Conservation (phyloP, 768 basidiomycete species). For the Tubosaeta sp. region DNA sequence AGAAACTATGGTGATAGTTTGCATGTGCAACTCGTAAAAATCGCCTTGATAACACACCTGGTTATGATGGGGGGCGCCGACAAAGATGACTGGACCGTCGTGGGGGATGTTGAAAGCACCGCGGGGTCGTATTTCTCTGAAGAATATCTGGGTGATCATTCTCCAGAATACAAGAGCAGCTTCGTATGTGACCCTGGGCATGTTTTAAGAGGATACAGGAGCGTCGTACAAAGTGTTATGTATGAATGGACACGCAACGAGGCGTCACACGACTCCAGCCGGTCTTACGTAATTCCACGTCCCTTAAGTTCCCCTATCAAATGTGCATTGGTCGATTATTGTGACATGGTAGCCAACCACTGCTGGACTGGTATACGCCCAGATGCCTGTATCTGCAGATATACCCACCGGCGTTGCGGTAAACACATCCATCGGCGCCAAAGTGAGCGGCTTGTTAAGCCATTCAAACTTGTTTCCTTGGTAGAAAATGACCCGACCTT, state of each 20-base stretch:
- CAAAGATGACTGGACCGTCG: slow-evolving; percentile 89
- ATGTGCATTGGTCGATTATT: no score
- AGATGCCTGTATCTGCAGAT: no score
- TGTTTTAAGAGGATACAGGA: slow-evolving; percentile 7
- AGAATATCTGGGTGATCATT: slow-evolving; percentile 87
- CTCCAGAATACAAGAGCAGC: slow-evolving; percentile 82
- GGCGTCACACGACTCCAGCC: not conserved
- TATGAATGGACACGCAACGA: not conserved
- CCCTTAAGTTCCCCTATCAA: no score
- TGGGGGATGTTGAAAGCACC: slow-evolving; percentile 93
- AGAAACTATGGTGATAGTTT: slow-evolving; percentile 61
- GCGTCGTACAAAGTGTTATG: slow-evolving; percentile 7
- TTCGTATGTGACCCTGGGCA: slow-evolving; percentile 51
- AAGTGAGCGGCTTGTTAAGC: no score
- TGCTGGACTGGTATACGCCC: no score
- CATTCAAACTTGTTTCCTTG: no score
- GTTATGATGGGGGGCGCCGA: slow-evolving; percentile 89
- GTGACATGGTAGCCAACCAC: no score
- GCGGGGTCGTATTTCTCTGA: slow-evolving; percentile 90
- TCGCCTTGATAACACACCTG: slow-evolving; percentile 48
- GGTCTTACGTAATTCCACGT: no score
- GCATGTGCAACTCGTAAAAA: slow-evolving; percentile 7
- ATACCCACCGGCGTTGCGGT: no score
- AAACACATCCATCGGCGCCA: no score
- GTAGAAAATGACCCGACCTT: no score